Conservation (phyloP, 495 filamentous ascomycete genomes). For the Sphaerosporella brunnea region DNA sequence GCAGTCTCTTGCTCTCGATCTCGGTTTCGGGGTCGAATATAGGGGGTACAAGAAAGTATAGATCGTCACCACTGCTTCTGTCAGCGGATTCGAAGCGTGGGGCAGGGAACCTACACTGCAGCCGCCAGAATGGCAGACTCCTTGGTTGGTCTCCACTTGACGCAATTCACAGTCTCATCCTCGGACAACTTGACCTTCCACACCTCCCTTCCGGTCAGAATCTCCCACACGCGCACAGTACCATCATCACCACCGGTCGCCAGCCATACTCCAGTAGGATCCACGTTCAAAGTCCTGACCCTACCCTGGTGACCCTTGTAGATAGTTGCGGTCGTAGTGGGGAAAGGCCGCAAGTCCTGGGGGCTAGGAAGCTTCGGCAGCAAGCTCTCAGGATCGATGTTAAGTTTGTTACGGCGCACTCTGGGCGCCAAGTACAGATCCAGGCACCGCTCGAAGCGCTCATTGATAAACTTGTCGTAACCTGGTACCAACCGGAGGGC, state of each 20-base stretch:
- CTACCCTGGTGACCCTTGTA: slow-evolving; percentile 79
- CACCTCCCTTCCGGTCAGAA: slow-evolving; percentile 67
- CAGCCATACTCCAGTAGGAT: slow-evolving; percentile 57
- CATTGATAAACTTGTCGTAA: slow-evolving; percentile 80
- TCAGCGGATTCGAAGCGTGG: background rate
- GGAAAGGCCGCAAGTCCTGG: slow-evolving; percentile 84
- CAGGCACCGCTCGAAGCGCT: slow-evolving; percentile 86
- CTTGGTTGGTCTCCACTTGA: slow-evolving; percentile 74
- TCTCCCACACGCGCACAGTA: slow-evolving; percentile 77
- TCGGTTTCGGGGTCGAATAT: slow-evolving; percentile 55
- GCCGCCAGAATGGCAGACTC: slow-evolving; percentile 68
- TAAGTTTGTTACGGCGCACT: slow-evolving; percentile 79
- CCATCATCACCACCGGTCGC: slow-evolving; percentile 93
- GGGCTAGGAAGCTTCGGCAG: slow-evolving; percentile 90
- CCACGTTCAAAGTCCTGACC: slow-evolving; percentile 63
- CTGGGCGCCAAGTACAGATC: slow-evolving; percentile 90
- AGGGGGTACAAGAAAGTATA: slow-evolving; percentile 67
- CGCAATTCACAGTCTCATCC: slow-evolving; percentile 68
- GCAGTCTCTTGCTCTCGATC: slow-evolving; percentile 49
- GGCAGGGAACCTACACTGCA: slow-evolving; percentile 33
- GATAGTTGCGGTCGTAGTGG: slow-evolving; percentile 64
- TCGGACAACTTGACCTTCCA: slow-evolving; percentile 67
- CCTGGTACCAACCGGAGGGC: slow-evolving; percentile 81
- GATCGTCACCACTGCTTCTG: slow-evolving; percentile 44
- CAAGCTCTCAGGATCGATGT: slow-evolving; percentile 86